Conservation (phyloP, 1,284 basidiomycete species). For the Ceraceosorus guamensis region DNA sequence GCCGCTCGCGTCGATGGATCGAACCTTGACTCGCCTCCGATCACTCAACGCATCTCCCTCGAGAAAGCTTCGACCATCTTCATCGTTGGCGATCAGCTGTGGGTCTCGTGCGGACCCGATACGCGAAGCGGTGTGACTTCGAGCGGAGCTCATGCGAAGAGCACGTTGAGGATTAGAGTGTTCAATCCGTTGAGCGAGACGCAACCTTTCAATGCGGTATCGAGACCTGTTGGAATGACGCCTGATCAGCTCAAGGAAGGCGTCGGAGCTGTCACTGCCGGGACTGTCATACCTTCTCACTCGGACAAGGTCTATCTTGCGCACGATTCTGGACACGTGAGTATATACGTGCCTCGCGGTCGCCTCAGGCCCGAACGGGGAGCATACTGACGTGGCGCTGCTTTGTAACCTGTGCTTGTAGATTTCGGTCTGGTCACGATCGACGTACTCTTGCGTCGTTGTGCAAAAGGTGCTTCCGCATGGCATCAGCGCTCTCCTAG, state of each 20-base stretch:
- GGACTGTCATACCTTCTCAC: too few species aligned
- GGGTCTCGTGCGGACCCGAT: neutral
- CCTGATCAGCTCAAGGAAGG: too few species aligned
- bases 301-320: neutral
- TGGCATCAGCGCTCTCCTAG: neutral
- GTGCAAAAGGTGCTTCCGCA: neutral
- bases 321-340: neutral
- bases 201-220: neutral
- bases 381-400: too few species aligned
- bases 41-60: neutral
- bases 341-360: too few species aligned
- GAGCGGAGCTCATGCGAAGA: neutral
- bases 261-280: too few species aligned
- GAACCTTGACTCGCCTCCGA: neutral
- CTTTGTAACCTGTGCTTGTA: too few species aligned
- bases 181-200: neutral
- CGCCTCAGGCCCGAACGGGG: too few species aligned
- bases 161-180: neutral
- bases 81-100: neutral
- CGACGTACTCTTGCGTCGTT: neutral
- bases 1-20: neutral
- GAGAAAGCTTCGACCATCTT: neutral
- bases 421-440: neutral
- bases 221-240: too few species aligned
- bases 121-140: neutral